Evolutionary conservation across 768 basidiomycete genomes (phyloP).

Genomic region (Kwoniella botswanensis): DNA sequence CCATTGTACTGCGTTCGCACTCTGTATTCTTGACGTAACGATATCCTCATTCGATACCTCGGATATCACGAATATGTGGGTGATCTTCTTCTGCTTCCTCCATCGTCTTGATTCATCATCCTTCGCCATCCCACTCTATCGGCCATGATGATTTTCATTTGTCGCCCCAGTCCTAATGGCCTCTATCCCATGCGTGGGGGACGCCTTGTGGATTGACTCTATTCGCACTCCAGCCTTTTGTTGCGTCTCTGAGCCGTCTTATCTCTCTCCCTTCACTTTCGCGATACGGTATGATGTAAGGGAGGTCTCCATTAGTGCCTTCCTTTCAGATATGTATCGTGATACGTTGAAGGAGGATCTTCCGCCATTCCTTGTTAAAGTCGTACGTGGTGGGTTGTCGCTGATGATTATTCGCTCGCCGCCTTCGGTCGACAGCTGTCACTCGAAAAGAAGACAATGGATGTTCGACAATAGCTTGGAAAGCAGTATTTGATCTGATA

Average conservation of each 20-base stretch:
- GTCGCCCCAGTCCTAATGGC: slow-evolving; percentile 56
- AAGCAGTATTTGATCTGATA: neutral
- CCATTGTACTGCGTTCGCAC: neutral
- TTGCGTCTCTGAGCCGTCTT: slow-evolving; percentile 41
- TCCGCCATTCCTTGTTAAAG: too few relatives aligned
- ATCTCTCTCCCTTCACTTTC: slow-evolving; percentile 5
- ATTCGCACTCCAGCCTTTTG: slow-evolving; percentile 44
- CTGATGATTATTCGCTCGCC: slow-evolving; percentile 3
- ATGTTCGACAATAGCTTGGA: neutral
- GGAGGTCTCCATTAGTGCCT: too few relatives aligned
- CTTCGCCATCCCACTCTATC: slow-evolving; percentile 4
- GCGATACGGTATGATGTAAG: too few relatives aligned
- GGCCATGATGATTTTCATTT: slow-evolving; percentile 41
- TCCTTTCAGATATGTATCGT: neutral
- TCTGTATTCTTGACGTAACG: neutral
- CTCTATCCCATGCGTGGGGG: slow-evolving; percentile 46
- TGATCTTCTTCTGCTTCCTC: neutral
- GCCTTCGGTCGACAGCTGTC: slow-evolving; percentile 6
- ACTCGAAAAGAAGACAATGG: slow-evolving; percentile 10
- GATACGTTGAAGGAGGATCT: neutral
- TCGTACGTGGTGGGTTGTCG: neutral
- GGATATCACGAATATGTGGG: neutral
- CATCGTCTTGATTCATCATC: neutral
- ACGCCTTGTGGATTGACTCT: slow-evolving; percentile 49
- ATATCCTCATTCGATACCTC: neutral